Percentiles rank a stretch among this genome's conserved stretches.
Evolutionary conservation across 108 stramenopile genomes (phyloP).

Genomic region (Conticribra weissflogii): DNA sequence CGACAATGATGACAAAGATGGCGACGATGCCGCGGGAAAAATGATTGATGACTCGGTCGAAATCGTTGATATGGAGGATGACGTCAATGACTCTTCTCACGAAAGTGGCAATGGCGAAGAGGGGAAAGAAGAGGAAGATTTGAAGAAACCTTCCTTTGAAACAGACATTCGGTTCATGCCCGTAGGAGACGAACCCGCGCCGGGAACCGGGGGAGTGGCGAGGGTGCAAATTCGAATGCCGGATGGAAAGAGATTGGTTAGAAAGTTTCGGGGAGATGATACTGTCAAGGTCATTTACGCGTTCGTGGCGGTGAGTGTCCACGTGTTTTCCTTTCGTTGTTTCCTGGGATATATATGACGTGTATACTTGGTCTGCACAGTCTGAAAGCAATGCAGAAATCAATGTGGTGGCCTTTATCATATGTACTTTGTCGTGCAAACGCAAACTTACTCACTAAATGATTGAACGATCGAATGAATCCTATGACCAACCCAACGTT

Average conservation of each 20-base stretch:
- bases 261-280: constrained; percentile 63
- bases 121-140: constrained; percentile 17
- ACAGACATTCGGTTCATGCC: constrained; percentile 56
- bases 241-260: constrained; percentile 75
- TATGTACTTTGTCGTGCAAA: no score
- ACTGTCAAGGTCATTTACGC: constrained; percentile 74
- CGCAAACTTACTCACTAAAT: no score
- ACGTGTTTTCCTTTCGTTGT: constrained; percentile 4
- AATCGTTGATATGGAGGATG: constrained; percentile 25
- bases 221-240: constrained; percentile 87
- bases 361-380: constrained; percentile 6
- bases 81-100: not conserved
- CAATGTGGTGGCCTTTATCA: no score
- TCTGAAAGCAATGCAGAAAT: no score
- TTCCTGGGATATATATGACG: not conserved
- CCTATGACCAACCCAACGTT: no score
- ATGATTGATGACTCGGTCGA: constrained; percentile 10
- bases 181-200: constrained; percentile 63
- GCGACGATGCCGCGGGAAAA: constrained; percentile 32
- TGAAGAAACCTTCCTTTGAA: constrained; percentile 46
- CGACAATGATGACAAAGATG: constrained; percentile 35
- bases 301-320: constrained; percentile 68
- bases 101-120: constrained; percentile 3
- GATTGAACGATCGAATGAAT: no score
- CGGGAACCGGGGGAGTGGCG: constrained; percentile 46